phyloP scores from a whole-genome alignment of 768 basidiomycete genomes.

The Boletellus ananiceps region DNA sequence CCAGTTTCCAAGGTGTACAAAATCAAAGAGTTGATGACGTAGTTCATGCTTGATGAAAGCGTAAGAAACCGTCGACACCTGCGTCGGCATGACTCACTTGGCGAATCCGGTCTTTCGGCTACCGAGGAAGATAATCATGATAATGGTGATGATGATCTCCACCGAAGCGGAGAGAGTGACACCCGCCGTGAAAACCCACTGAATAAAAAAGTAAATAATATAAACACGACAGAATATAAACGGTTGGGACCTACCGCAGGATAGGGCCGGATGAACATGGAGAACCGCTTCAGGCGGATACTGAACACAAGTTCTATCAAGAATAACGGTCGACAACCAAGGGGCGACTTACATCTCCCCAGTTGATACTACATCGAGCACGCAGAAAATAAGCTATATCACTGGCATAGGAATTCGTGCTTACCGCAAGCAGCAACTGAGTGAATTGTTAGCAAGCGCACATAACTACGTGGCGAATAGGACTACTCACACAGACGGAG shows the following conservation, averaged over 20 bases:
- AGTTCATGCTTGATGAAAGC: constrained; percentile 37
- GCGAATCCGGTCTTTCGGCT: constrained; percentile 30
- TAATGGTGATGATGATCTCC: constrained; percentile 29
- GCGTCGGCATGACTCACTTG: constrained; percentile 9
- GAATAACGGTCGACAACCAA: rapidly evolving
- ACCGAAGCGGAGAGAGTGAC: constrained; percentile 33
- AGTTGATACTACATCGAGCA: constrained; percentile 24
- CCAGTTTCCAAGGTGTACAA: constrained; percentile 53
- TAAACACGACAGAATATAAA: not conserved
- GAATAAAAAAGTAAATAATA: not conserved
- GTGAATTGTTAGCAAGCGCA: constrained; percentile 3
- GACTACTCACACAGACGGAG: constrained; percentile 29
- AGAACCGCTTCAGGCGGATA: constrained; percentile 26
- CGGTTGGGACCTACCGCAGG: constrained; percentile 18
- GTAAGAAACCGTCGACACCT: not conserved
- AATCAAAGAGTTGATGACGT: constrained; percentile 46
- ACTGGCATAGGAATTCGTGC: not conserved
- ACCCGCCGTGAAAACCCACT: constrained; percentile 31
- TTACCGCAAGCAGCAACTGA: constrained; percentile 30
- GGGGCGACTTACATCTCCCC: constrained; percentile 26
- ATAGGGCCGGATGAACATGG: constrained; percentile 29
- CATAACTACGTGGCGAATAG: not conserved
- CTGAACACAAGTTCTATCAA: constrained; percentile 4
- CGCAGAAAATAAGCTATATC: not conserved
- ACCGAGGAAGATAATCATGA: constrained; percentile 31